These are phyloP conservation scores for Vitis rotundifolia DNA, from an alignment of 164 flowering plant species.

Conservation along the genomic window DNA sequence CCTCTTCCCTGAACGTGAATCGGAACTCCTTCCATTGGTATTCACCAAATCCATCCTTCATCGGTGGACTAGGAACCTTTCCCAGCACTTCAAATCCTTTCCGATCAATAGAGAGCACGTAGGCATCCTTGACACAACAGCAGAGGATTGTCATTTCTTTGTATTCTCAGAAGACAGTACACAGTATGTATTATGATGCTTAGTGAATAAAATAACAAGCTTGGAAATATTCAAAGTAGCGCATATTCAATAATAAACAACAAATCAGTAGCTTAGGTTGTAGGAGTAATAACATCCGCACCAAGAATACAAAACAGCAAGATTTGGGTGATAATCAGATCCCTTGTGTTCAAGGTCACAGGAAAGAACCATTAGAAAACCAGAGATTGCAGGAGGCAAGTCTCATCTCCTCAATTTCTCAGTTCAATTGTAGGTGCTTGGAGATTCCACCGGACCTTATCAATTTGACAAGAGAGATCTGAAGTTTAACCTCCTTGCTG, in stretches of 20 bases:
- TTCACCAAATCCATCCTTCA: slow-evolving; percentile 39
- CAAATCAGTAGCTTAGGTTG: too few relatives aligned
- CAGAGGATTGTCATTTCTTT: slow-evolving; percentile 4
- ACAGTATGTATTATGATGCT: not conserved
- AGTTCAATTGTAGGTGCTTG: too few relatives aligned
- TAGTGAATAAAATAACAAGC: not conserved
- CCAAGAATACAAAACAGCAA: too few relatives aligned
- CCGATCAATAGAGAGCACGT: slow-evolving; percentile 62
- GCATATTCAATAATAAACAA: too few relatives aligned
- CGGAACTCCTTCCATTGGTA: slow-evolving; percentile 74
- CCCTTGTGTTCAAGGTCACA: not conserved
- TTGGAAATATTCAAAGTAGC: too few relatives aligned
- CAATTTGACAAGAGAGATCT: too few relatives aligned
- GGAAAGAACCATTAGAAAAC: not conserved
- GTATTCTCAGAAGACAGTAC: not conserved
- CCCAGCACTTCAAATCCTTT: slow-evolving; percentile 82
- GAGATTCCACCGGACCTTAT: too few relatives aligned
- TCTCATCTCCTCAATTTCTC: not conserved
- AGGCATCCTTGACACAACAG: slow-evolving; percentile 63
- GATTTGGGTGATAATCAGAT: too few relatives aligned
- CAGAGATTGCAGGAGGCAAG: not conserved
- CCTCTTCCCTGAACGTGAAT: slow-evolving; percentile 65
- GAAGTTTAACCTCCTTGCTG: too few relatives aligned
- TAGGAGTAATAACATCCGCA: too few relatives aligned
- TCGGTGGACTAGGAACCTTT: slow-evolving; percentile 40